These are phyloP conservation scores for Podaxis sp. DNA, from an alignment of 768 basidiomycete species.

Conservation along the genomic window DNA sequence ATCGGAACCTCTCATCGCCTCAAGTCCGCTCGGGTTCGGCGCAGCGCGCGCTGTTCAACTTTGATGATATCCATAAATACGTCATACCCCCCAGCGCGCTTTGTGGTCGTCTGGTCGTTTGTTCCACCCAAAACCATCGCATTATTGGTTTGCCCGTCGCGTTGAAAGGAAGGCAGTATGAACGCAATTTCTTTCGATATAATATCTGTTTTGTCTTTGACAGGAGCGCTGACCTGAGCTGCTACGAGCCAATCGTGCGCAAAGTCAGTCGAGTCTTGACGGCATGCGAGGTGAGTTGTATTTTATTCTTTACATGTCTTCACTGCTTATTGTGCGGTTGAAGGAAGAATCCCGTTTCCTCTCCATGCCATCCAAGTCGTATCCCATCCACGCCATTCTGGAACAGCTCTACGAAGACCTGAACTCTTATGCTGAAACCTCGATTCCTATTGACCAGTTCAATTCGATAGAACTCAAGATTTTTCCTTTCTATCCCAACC, in stretches of 20 bases:
- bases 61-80: conserved; percentile 90
- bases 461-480: conserved; percentile 96
- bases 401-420: conserved; percentile 97
- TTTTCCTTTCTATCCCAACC: conserved; percentile 96
- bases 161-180: conserved; percentile 65
- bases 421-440: conserved; percentile 96
- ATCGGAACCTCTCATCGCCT: conserved; percentile 40
- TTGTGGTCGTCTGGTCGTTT: conserved; percentile 87
- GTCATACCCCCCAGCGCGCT: conserved; percentile 86
- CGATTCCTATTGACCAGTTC: conserved; percentile 86
- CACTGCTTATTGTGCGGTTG: not conserved
- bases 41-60: conserved; percentile 72
- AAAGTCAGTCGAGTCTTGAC: conserved; percentile 91
- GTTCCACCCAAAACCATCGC: conserved; percentile 76
- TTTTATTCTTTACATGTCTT: conserved; percentile 9
- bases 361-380: conserved; percentile 67
- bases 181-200: conserved; percentile 87
- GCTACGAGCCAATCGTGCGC: conserved; percentile 93
- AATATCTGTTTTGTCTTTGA: conserved; percentile 98
- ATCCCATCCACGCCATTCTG: conserved; percentile 76
- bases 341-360: conserved; percentile 90
- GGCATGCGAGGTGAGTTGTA: conserved; percentile 75
- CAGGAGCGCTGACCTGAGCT: conserved; percentile 85
- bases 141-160: conserved; percentile 92
- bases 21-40: conserved; percentile 52